phyloP scores from a whole-genome alignment of 176 grass and related monocot genomes.

The Oryza meyeriana region DNA sequence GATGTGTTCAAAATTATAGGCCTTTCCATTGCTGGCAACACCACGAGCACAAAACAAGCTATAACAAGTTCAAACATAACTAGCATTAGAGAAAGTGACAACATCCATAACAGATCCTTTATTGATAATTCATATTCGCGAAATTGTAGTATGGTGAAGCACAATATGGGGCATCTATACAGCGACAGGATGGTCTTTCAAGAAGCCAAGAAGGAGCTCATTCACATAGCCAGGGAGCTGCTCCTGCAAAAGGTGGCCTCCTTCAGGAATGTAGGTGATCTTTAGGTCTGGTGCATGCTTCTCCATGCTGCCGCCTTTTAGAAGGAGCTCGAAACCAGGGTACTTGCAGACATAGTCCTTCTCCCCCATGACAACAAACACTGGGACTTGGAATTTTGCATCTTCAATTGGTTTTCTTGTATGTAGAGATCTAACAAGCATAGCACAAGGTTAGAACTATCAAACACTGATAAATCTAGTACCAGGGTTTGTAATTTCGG shows the following conservation, averaged over 20 bases:
- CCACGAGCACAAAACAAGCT: too few species aligned
- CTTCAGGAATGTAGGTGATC: slow-evolving; percentile 61
- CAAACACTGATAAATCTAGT: background rate
- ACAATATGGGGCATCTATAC: background rate
- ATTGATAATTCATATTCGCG: too few species aligned
- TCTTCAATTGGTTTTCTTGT: slow-evolving; percentile 2
- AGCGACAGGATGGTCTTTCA: slow-evolving; percentile 44
- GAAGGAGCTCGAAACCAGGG: slow-evolving; percentile 32
- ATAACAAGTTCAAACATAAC: background rate
- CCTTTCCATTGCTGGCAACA: background rate
- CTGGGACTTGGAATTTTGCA: slow-evolving; percentile 55
- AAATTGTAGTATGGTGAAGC: background rate
- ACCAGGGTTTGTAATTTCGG: too few species aligned
- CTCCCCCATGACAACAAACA: slow-evolving; percentile 60
- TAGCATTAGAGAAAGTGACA: too few species aligned
- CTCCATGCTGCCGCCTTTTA: slow-evolving; percentile 44
- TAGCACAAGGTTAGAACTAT: background rate
- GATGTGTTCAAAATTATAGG: background rate
- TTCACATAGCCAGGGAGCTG: slow-evolving; percentile 70
- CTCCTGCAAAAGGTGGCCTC: slow-evolving; percentile 69
- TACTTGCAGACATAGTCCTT: slow-evolving; percentile 68
- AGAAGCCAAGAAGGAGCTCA: slow-evolving; percentile 46
- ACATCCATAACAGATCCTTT: too few species aligned
- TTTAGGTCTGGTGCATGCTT: slow-evolving; percentile 61
- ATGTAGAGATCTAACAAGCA: slow-evolving; percentile 22